Base-by-base conservation (phyloP, 129 eudicot species). In the Ambrosia artemisiifolia region DNA sequence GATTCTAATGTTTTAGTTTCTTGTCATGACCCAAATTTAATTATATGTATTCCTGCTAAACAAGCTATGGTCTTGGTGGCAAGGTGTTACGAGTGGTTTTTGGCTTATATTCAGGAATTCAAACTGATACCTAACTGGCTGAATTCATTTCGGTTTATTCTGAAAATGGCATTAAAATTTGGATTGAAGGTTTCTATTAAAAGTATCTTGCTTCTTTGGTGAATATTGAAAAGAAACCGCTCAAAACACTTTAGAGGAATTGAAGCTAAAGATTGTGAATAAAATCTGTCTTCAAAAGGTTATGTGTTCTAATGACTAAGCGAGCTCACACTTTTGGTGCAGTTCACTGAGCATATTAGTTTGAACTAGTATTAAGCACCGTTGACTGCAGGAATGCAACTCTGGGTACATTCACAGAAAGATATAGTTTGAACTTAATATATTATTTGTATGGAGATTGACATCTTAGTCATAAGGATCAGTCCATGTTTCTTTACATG, bases 401-500 rank as follows among this genome's bases (percentile, higher is more conserved):
- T 35, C 50, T 69, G 63, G 18, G 53, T 47, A 17, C 50, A 54
- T 36, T 10, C 51, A 18, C 60, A 18, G 28, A 34, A 54, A 53
- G 51, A 16, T 53, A 5, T 51, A 51, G 50, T 70, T 19, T 51
- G 64, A 53, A 70, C 18, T 49, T 54, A 38, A 13, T 38, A 20
- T 54, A 20, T 55, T 13, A 14, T 57, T 38, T 34, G n/a, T 38
- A 55, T 19, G 75, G 47, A 57, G 40, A 40, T 55, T 71, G 54
- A 34, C 75, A 56, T 56, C 55, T 36, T 55, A 14, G 8, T 40
- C 42, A 47, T 10, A 67, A 55, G 66, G 66, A 40, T 56, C 24
- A 55, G 54, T 55, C 19, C 20, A 38, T 2, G 54, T 70, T 38
- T 55, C 3, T 53, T 18, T 53, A 19, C 24, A 49, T 17, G 32